These are phyloP conservation scores for Colletotrichum truncatum DNA, from an alignment of 2,329 filamentous ascomycete genomes.

Conservation along the genomic window DNA sequence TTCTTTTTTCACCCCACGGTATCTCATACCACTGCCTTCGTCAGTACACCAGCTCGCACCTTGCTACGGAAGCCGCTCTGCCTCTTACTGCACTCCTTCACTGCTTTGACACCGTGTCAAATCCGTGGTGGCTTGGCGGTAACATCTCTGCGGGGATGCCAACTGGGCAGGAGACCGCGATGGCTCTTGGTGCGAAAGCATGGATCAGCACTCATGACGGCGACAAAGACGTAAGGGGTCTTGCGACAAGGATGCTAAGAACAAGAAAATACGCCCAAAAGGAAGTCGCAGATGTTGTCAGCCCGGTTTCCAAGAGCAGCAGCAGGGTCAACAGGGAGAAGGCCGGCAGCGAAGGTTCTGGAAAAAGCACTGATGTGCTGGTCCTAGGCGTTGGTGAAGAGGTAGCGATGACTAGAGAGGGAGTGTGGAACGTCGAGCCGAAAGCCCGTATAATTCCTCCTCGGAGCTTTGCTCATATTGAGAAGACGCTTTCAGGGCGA, in stretches of 20 bases:
- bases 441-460: not conserved
- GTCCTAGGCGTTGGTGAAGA: constrained; percentile 53
- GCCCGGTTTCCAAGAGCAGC: constrained; percentile 19
- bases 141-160: constrained; percentile 66
- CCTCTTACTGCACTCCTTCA: constrained; percentile 73
- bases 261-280: constrained; percentile 53
- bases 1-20: constrained; percentile 74
- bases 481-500: not conserved
- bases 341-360: not conserved
- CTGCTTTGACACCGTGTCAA: constrained; percentile 67
- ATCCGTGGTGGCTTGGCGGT: constrained; percentile 70
- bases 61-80: constrained; percentile 63
- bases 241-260: constrained; percentile 59
- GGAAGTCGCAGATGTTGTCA: constrained; percentile 52
- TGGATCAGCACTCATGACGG: constrained; percentile 73
- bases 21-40: constrained; percentile 62
- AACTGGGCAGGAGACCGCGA: constrained; percentile 65
- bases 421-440: constrained; percentile 39
- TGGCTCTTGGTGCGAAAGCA: constrained; percentile 58
- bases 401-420: constrained; percentile 50
- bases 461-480: not conserved
- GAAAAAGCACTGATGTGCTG: constrained; percentile 49
- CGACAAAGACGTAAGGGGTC: constrained; percentile 63
- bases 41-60: constrained; percentile 65
- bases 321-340: not conserved